Evolutionary conservation across 495 filamentous ascomycete species (phyloP), one percentile per base, ranked within the genome.

Genomic region (Penicillium egyptiacum): DNA sequence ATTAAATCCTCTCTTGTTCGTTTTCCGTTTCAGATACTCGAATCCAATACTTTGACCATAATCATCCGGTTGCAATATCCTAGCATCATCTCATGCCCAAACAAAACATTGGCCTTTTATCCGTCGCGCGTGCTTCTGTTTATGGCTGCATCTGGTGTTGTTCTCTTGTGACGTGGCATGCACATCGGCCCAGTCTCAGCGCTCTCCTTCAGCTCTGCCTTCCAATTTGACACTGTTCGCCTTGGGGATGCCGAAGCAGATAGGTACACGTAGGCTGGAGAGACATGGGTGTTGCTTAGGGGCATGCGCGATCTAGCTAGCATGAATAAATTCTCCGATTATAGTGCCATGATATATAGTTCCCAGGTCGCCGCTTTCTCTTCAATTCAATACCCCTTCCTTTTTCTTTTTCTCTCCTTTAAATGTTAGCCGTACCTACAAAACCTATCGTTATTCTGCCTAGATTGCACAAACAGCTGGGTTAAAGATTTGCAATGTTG

Each of bases 151-250:
- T 65, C 55, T 57, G 54, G 61, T 61, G 67, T 63, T 65, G 63
- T 60, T 65, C 60, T 55, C 37, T 54, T 47, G 66, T 77, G 72
- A 77, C 72, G 72, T 77, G 74, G 71, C 74, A 73, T 61, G 63
- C 63, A 57, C 62, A 70, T 50, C 54, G 57, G 52, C 51, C 57
- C 53, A 60, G 60, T 64, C 63, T 64, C 55, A 59, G 59, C 46
- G 61, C 59, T 61, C 60, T 43, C 48, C 40, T 61, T 56, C 60
- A 40, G 50, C 62, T 53, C 56, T 64, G 56, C 53, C 30, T 40
- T 33, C 47, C 42, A 56, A 67, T 55, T 55, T 58, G 63, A 69
- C 57, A 53, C 62, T 63, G 41, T 55, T 53, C 57, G 54, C 50
- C 53, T 16, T 17, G 42, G 45, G 46, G 31, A 55, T 22, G 20